Percentiles rank a stretch among this genome's conserved stretches.
Evolutionary conservation across 73 alveolate species (phyloP).

Genomic region (Paramecium octaurelia): DNA sequence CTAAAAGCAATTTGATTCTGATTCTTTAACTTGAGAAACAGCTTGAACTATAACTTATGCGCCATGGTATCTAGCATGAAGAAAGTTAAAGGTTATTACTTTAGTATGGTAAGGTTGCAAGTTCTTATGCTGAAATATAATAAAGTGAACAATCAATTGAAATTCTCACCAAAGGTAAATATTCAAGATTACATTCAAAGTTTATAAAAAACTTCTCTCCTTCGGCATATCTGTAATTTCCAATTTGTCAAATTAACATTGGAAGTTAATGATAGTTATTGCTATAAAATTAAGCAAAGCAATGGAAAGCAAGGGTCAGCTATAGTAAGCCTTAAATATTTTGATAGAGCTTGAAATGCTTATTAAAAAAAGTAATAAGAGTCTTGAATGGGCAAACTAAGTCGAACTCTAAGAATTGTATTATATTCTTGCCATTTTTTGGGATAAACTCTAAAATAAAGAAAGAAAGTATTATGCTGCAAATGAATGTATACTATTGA

Average conservation of each 20-base stretch:
- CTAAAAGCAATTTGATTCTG: neutral
- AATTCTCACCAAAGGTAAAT: neutral
- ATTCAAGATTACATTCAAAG: neutral
- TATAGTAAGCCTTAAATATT: neutral
- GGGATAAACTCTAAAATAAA: slow-evolving; percentile 14
- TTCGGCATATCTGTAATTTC: neutral
- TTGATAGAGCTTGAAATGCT: neutral
- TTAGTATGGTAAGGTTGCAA: neutral
- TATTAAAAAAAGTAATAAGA: neutral
- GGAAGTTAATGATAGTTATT: neutral
- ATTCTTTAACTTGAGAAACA: neutral
- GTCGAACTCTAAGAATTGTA: neutral
- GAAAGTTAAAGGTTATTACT: neutral
- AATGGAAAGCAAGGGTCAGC: neutral
- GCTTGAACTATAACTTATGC: neutral
- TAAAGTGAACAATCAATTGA: neutral
- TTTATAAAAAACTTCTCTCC: neutral
- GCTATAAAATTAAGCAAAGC: neutral
- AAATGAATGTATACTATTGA: neutral
- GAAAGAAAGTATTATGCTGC: neutral
- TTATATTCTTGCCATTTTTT: neutral
- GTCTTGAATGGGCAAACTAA: neutral
- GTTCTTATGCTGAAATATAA: neutral
- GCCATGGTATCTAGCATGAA: neutral
- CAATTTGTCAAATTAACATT: neutral